Percentiles rank a stretch among this genome's conserved stretches.
Conservation (phyloP, 495 filamentous ascomycete species). For the Podospora appendiculata region DNA sequence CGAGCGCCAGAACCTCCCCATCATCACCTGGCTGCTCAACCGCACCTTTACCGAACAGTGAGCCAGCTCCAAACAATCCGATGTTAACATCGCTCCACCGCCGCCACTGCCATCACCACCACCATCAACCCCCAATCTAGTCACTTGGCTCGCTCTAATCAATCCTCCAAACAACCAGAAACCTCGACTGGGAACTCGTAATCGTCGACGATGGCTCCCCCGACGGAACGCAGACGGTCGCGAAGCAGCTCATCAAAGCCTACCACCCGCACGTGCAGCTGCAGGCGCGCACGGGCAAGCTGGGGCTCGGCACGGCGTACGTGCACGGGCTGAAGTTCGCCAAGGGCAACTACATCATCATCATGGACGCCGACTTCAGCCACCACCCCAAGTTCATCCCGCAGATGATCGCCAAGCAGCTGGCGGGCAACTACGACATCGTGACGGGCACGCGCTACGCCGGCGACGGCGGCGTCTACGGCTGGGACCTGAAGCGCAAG, state of each 20-base stretch:
- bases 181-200: slow-evolving; percentile 95
- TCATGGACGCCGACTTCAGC: slow-evolving; percentile 99
- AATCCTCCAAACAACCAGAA: slow-evolving; percentile 38
- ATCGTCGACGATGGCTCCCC: slow-evolving; percentile 97
- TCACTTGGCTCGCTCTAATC: not conserved
- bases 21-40: slow-evolving; percentile 89
- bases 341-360: slow-evolving; percentile 90
- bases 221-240: slow-evolving; percentile 86
- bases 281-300: slow-evolving; percentile 82
- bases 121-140: not conserved
- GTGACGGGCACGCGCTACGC: slow-evolving; percentile 94
- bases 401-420: slow-evolving; percentile 73
- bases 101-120: too few relatives aligned
- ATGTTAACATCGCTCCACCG: too few relatives aligned
- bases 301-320: slow-evolving; percentile 94
- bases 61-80: slow-evolving; percentile 1
- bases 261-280: slow-evolving; percentile 76
- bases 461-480: slow-evolving; percentile 84
- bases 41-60: slow-evolving; percentile 82
- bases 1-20: slow-evolving; percentile 92
- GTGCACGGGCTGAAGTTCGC: slow-evolving; percentile 85
- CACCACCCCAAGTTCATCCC: slow-evolving; percentile 97
- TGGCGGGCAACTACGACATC: slow-evolving; percentile 73
- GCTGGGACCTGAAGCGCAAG: slow-evolving; percentile 97
- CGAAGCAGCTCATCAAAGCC: slow-evolving; percentile 77